phyloP scores from a whole-genome alignment of 2,329 filamentous ascomycete species.

The Paecilomyces dactylethromorphus region DNA sequence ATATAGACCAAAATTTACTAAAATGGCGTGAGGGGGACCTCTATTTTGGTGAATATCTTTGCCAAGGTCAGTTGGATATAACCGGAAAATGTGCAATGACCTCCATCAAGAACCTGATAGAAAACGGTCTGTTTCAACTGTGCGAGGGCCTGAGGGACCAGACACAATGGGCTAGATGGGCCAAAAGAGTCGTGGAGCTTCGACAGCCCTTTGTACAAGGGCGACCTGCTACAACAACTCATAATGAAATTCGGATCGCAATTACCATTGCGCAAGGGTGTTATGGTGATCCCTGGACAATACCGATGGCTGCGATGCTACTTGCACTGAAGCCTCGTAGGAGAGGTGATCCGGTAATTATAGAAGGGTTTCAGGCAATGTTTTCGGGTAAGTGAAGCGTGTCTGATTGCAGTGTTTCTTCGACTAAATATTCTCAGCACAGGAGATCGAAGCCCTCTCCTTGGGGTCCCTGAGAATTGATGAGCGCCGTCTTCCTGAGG shows the following conservation, averaged over 20 bases:
- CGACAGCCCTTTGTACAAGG: not conserved
- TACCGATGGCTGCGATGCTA: not conserved
- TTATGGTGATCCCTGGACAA: slow-evolving; percentile 2
- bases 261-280: slow-evolving; percentile 2
- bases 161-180: not conserved
- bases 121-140: not conserved
- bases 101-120: slow-evolving; percentile 4
- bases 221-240: not conserved
- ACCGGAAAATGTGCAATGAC: not conserved
- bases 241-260: not conserved
- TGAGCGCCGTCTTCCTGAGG: not conserved
- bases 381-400: not conserved
- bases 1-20: slow-evolving; percentile 1
- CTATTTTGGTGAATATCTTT: slow-evolving; percentile 8
- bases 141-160: not conserved
- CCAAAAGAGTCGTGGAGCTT: not conserved
- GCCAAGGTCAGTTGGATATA: slow-evolving; percentile 4
- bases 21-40: not conserved
- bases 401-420: not conserved
- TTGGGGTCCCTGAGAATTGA: not conserved
- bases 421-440: not conserved
- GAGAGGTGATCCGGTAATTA: not conserved
- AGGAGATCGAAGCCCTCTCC: not conserved
- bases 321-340: not conserved
- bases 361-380: not conserved